Evolutionary conservation across 225 moss, liverwort and hornwort species (phyloP).

Genomic region (Takakia lepidozioides): DNA sequence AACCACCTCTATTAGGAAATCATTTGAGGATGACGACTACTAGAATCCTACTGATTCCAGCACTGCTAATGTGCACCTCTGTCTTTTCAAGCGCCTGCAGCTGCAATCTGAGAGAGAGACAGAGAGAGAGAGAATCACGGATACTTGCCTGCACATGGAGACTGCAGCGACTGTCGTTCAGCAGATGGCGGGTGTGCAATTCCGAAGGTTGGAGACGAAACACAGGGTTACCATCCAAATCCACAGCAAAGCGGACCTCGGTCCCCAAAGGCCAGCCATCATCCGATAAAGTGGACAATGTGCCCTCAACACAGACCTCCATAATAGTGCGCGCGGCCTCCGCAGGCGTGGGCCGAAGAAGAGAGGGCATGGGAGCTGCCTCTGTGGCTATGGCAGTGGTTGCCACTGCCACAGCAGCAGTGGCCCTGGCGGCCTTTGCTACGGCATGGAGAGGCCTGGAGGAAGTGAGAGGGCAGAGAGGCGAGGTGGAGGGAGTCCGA

Average conservation of each 20-base stretch:
- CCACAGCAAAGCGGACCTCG: slow-evolving; percentile 76
- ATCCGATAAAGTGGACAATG: slow-evolving; percentile 69
- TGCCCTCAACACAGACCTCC: slow-evolving; percentile 77
- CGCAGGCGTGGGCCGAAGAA: slow-evolving; percentile 56
- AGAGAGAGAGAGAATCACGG: neutral
- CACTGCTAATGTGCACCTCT: no score
- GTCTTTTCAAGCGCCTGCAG: no score
- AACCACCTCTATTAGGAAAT: no score
- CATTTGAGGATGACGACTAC: no score
- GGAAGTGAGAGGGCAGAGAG: no score
- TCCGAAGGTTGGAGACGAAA: slow-evolving; percentile 53
- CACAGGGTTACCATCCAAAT: slow-evolving; percentile 71
- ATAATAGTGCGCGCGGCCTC: slow-evolving; percentile 77
- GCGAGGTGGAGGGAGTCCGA: no score
- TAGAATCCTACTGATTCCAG: no score
- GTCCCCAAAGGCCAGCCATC: slow-evolving; percentile 86
- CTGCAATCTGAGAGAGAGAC: neutral
- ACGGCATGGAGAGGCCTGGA: no score
- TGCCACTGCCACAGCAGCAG: no score
- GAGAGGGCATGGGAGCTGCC: slow-evolving; percentile 3
- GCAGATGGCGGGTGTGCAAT: slow-evolving; percentile 56
- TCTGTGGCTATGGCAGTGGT: neutral
- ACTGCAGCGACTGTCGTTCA: slow-evolving; percentile 69
- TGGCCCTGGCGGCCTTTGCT: no score
- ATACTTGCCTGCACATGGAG: slow-evolving; percentile 76